Evolutionary conservation across 1,284 basidiomycete species (phyloP).

Genomic region (Sporisorium scitamineum): DNA sequence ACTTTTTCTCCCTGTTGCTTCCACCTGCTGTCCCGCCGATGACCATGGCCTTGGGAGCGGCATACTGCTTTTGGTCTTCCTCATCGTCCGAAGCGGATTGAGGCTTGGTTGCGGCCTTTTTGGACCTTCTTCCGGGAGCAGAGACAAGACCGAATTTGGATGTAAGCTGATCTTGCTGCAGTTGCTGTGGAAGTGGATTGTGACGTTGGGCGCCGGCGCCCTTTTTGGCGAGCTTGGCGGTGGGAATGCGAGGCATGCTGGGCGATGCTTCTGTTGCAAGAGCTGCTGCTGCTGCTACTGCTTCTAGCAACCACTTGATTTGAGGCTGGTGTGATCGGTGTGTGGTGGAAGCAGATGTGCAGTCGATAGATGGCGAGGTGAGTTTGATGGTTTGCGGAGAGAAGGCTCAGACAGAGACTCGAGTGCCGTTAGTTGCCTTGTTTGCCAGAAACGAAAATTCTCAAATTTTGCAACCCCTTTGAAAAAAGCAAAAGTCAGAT

Average conservation of each 20-base stretch:
- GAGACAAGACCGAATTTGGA: constrained; percentile 55
- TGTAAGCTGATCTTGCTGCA: constrained; percentile 53
- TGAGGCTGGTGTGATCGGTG: too few species aligned
- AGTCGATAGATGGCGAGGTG: background rate
- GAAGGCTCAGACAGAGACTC: background rate
- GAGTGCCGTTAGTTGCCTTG: background rate
- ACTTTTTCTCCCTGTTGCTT: constrained; percentile 48
- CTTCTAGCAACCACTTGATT: background rate
- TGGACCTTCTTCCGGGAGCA: constrained; percentile 48
- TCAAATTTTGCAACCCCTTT: constrained; percentile 24
- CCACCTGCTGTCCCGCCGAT: constrained; percentile 54
- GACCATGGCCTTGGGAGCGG: constrained; percentile 51
- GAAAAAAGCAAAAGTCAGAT: background rate
- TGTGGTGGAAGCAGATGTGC: background rate
- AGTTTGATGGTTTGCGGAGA: background rate
- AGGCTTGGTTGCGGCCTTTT: constrained; percentile 26
- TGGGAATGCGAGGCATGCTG: constrained; percentile 52
- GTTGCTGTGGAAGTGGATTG: constrained; percentile 54
- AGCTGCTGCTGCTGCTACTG: background rate
- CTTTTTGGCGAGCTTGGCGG: constrained; percentile 42
- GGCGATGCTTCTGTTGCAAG: background rate
- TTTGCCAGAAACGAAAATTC: constrained; percentile 20
- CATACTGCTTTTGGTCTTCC: constrained; percentile 31
- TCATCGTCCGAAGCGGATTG: constrained; percentile 38
- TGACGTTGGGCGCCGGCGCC: constrained; percentile 39